Percentiles rank a stretch among this genome's conserved stretches.
Conservation (phyloP, 805 yeast genomes). For the Hanseniaspora meyeri region DNA sequence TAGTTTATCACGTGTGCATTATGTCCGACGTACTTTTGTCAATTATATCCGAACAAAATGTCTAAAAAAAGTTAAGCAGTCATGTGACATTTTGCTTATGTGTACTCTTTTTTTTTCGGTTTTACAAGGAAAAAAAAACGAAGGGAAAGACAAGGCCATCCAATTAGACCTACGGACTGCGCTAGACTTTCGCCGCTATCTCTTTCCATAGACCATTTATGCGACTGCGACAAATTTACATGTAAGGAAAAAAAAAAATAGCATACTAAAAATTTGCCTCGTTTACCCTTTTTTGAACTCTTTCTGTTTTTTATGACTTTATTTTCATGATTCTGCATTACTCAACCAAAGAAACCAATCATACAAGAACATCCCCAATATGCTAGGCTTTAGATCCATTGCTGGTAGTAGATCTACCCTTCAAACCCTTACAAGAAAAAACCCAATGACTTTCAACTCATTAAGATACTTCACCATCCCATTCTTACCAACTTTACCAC, state of each 20-base stretch:
- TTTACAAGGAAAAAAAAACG: background rate
- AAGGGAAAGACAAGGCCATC: background rate
- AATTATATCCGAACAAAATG: background rate
- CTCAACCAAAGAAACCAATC: background rate
- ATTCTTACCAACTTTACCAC: constrained; percentile 51
- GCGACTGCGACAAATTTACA: too few relatives aligned
- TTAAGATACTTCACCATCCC: constrained; percentile 28
- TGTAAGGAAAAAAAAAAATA: too few relatives aligned
- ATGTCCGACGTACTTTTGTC: too few relatives aligned
- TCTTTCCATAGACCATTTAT: too few relatives aligned
- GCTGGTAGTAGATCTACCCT: constrained; percentile 11
- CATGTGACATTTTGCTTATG: too few relatives aligned
- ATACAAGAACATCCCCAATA: background rate
- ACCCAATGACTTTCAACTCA: constrained; percentile 22
- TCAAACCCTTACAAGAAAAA: constrained; percentile 14
- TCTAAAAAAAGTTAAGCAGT: background rate
- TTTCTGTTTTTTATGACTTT: too few relatives aligned
- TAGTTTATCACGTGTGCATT: background rate
- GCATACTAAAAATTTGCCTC: too few relatives aligned
- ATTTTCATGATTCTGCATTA: too few relatives aligned
- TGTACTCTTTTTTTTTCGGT: background rate
- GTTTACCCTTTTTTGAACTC: too few relatives aligned
- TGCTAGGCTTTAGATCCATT: constrained; percentile 11
- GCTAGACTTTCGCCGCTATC: background rate
- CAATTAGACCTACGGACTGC: too few relatives aligned